Conservation (phyloP, 176 grass and related monocot genomes). For the Paspalum vaginatum region DNA sequence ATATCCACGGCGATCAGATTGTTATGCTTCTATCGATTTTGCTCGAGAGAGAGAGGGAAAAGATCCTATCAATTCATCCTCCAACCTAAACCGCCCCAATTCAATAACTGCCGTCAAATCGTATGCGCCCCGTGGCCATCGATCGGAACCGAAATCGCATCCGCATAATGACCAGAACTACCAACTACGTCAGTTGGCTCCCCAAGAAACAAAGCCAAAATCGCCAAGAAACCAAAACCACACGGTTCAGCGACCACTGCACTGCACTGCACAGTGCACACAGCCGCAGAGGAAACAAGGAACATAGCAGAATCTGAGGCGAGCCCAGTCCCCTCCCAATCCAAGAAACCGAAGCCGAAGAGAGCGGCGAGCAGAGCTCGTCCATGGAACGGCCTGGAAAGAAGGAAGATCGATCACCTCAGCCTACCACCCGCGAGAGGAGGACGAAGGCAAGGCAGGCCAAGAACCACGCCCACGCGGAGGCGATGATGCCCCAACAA, state of each 20-base stretch:
- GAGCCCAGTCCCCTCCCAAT: neutral
- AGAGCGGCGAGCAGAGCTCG: neutral
- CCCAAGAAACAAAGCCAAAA: neutral
- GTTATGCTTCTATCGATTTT: neutral
- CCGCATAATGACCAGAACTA: neutral
- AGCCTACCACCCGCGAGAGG: neutral
- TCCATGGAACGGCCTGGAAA: neutral
- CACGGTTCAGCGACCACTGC: neutral
- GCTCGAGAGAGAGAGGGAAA: neutral
- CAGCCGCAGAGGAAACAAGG: too few species aligned
- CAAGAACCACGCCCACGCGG: neutral
- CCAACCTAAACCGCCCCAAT: neutral
- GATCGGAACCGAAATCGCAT: neutral
- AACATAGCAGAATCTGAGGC: neutral
- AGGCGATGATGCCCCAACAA: slow-evolving; percentile 1
- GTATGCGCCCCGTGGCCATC: neutral
- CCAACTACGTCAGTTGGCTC: neutral
- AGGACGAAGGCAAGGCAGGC: neutral
- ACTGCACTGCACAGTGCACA: neutral
- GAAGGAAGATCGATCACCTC: neutral
- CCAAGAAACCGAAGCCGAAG: neutral
- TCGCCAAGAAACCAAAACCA: slow-evolving; percentile 3
- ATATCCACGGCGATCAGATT: neutral
- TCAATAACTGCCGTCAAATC: neutral
- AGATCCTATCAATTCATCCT: neutral